Evolutionary conservation across 192 early-diverging fungal species (phyloP).

Genomic region (Pilaira anomala): DNA sequence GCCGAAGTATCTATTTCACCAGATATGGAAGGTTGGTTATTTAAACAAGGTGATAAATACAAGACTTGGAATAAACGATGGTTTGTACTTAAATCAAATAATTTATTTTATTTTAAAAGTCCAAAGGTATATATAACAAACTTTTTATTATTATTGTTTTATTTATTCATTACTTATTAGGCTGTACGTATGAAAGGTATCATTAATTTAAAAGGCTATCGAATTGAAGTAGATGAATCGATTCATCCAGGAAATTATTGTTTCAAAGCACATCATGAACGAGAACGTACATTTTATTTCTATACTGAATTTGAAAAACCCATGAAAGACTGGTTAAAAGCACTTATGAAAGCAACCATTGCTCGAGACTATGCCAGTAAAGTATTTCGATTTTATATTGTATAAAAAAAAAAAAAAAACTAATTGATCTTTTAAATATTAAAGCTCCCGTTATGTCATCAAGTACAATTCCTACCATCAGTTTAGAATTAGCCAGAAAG

Average conservation of each 20-base stretch:
- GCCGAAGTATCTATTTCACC: constrained; percentile 13
- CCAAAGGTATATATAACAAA: constrained; percentile 25
- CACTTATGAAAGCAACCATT: constrained; percentile 62
- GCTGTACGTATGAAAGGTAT: constrained; percentile 49
- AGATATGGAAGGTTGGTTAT: constrained; percentile 54
- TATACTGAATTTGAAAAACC: constrained; percentile 50
- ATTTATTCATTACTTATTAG: background rate
- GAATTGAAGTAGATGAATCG: constrained; percentile 52
- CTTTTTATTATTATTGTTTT: background rate
- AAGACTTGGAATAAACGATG: constrained; percentile 56
- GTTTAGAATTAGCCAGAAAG: constrained; percentile 49
- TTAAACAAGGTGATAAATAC: constrained; percentile 57
- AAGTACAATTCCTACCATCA: constrained; percentile 53
- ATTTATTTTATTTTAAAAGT: constrained; percentile 55
- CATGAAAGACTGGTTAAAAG: constrained; percentile 56
- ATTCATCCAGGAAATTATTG: constrained; percentile 57
- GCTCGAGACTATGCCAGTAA: constrained; percentile 42
- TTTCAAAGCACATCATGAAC: constrained; percentile 56
- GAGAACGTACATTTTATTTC: constrained; percentile 52
- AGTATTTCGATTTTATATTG: background rate
- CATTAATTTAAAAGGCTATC: constrained; percentile 54
- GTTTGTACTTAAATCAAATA: constrained; percentile 54
- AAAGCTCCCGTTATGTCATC: constrained; percentile 59
- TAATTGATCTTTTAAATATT: background rate
- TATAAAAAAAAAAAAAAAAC: constrained; percentile 5